These are phyloP conservation scores for Mucor indicus DNA, from an alignment of 371 early-diverging fungal genomes.

Conservation along the genomic window DNA sequence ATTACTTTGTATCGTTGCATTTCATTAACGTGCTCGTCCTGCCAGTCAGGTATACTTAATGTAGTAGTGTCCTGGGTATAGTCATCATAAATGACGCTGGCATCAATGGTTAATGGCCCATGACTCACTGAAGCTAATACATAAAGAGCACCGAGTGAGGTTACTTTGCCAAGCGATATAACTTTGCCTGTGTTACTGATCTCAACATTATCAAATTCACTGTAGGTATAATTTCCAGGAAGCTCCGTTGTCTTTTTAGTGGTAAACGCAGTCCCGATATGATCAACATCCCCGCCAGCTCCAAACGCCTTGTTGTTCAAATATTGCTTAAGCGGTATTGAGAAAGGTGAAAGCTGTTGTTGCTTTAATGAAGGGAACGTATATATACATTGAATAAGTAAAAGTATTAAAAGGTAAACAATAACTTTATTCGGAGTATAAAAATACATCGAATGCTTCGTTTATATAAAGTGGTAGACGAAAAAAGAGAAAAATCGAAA, in stretches of 20 bases:
- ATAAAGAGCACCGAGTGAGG: slow-evolving; percentile 15
- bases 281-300: slow-evolving; percentile 19
- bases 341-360: not conserved
- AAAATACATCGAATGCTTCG: too few relatives aligned
- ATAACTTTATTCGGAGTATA: too few relatives aligned
- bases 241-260: not conserved
- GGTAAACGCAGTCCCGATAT: slow-evolving; percentile 4
- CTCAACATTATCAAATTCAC: slow-evolving; percentile 1
- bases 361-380: too few relatives aligned
- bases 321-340: not conserved
- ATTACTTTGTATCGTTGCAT: slow-evolving; percentile 13
- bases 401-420: too few relatives aligned
- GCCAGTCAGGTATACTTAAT: slow-evolving; percentile 23
- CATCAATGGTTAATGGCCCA: slow-evolving; percentile 7
- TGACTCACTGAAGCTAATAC: slow-evolving; percentile 18
- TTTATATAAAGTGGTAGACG: too few relatives aligned
- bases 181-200: not conserved
- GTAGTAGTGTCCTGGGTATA: slow-evolving; percentile 2
- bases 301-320: slow-evolving; percentile 10
- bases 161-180: slow-evolving; percentile 10
- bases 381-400: too few relatives aligned
- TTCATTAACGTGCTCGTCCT: slow-evolving; percentile 3
- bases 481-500: too few relatives aligned
- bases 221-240: not conserved
- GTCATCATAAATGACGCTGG: slow-evolving; percentile 10